Base-by-base conservation (phyloP, 371 early-diverging fungal genomes). In the Synchytrium microbalum region DNA sequence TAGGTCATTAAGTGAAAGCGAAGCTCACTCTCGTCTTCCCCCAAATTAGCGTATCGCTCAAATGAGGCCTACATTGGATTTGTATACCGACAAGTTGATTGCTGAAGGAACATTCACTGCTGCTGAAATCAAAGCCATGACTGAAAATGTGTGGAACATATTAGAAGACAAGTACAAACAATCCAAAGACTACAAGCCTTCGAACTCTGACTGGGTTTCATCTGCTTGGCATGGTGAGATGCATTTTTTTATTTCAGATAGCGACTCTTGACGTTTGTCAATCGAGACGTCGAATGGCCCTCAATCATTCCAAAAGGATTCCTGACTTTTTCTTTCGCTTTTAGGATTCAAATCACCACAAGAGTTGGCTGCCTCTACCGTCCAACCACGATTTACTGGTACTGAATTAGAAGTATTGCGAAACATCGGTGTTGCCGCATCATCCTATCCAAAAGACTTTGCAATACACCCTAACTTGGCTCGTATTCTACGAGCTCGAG, bases 161-260 rank as follows among this genome's bases (percentile, higher is more conserved):
- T 78, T 96, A 32, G 95, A 96, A 72, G 91, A 95, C 75, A 89
- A 86, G 75, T 95, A 94, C 75, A 67, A 81, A 60, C 83, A 83
- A 72, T 89, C 90, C 82, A 92, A 90, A 79, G 84, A 88, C 69
- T 95, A 96, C 83, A 85, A 87, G 73, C 85, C 92, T 28, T 86
- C 82, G 61, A 83, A 88, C 65, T 86, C 87, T 64, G 97, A 96
- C 80, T 96, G 97, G 97, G 80, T 92, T 67, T 89, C 95, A 54
- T 89, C 89, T 70, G 86, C 86, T 62, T 96, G 97, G 97, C 53
- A 70, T 26, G 77, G 72, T 70, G 53, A 46, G 63, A 54, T 56
- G 61, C 3, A 29, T 1, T 14, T 51, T n/a, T 51, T n/a, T 51
- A n/a, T 13, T 14, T 13, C 14, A 51, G 51, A 51, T n/a, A 51